Evolutionary conservation across 1,284 basidiomycete genomes (phyloP), one percentile per base, ranked within the genome.

Genomic region (Sporisorium reilianum): DNA sequence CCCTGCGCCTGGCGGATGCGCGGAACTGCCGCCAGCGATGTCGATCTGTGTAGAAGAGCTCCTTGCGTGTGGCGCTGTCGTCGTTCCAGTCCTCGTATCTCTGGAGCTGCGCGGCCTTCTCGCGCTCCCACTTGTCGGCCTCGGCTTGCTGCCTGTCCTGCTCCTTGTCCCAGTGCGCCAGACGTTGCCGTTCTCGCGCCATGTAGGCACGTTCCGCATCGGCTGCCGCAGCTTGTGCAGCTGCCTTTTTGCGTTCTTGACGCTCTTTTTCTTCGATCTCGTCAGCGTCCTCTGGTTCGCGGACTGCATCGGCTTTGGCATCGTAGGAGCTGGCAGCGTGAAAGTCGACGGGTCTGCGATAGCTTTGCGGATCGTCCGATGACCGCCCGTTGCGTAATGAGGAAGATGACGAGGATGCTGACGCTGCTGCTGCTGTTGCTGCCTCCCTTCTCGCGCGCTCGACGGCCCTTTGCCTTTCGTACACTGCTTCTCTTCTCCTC

Each of bases 21-120:
- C 81, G 74, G 55, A 69, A 53, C 7, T 69, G 64, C 18, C 78
- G 73, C 82, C 82, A 84, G 34, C 80, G 75, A 30, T 72, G 57
- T 30, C 82, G 61, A 49, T 80, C 80, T 11, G 68, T 64, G 48
- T 77, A 74, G 61, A 80, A 81, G 10, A 70, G 57, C 57, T 80
- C 68, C 23, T 55, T 73, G 9, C 71, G 52, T 8, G 48, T 60
- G 0, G 75, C 74, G 8, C 0, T 10, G 16, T 68, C 62, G 57
- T 78, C 70, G 34, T 65, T 32, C 74, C 77, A 78, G 28, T 71
- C 69, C 10, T 73, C 54, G 46, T 70, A 73, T 26, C 57, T 42
- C 16, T 56, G 45, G 12, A 76, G 51, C 32, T 64, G 44, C 2
- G 56, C 42, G 23, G 61, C 53, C 1, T 50, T 56, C 5, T 72